Base-by-base conservation (phyloP, 495 filamentous ascomycete species). In the Penicillium herquei region DNA sequence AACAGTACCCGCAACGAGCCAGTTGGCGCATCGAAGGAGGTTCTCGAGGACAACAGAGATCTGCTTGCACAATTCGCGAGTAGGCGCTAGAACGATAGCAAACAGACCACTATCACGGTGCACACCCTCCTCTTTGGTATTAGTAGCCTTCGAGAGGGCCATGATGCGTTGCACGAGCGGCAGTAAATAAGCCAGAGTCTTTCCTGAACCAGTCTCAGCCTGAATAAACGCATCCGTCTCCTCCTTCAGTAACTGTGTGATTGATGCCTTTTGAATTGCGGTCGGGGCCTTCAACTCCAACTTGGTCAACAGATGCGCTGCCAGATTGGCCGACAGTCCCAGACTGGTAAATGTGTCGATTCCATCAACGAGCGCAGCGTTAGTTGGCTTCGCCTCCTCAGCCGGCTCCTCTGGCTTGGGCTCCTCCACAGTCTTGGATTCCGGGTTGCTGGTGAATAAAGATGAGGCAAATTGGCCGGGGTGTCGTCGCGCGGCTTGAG, bases 181-280 rank as follows among this genome's bases (percentile, higher is more conserved):
- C 6, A 98, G 69, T 9, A 97, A 78, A 68, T 98, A 98, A 34
- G 94, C 92, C 46, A 98, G 71, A 5, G 94, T 98, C 72, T 98
- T 98, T 66, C 94, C 94, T 0, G 95, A 98, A 33, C 94, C 94
- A 0, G 94, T 98, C 71, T 98, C 88, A 12, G 95, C 95, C 69
- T 97, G 94, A 26, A 98, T 87, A 65, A 97, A 98, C 13, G 93
- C 94, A 77, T 98, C 94, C 39, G 79, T 84, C 62, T 96, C 88
- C 41, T 89, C 87, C 50, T 86, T 88, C 54, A 95, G 71, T 33
- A 98, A 68, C 56, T 89, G 81, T 13, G 87, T 79, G 42, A 98
- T 86, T 0, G 91, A 88, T 44, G 86, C 87, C 59, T 90, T 94
- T 71, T 98, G 94, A 67, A 98, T 96, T 6, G 89, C 91, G 0